Evolutionary conservation across 2,329 filamentous ascomycete genomes (phyloP), one percentile per base, ranked within the genome.

Genomic region (Aureobasidium musti): DNA sequence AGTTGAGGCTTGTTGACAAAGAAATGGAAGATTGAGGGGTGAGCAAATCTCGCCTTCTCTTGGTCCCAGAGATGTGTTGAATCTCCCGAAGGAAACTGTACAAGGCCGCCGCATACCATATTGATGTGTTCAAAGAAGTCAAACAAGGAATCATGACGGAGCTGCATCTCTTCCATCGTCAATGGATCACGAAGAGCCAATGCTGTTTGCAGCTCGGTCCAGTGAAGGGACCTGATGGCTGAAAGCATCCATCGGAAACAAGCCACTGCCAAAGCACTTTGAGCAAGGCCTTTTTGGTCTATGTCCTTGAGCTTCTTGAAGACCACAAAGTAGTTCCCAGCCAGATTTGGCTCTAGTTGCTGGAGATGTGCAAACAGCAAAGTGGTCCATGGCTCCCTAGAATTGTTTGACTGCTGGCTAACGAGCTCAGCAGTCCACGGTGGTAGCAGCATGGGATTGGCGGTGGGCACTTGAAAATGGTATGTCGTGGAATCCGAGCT

Each of bases 201-300:
- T 6, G 52, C 52, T 2, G 8, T 7, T 26, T 54, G 30, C 5
- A 54, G 19, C 19, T 54, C 52, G 8, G 11, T 13, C 52, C 52
- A 54, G 21, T 21, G 28, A 2, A 54, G 2, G 6, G 19, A n/a
- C 19, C 52, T 35, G 7, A 13, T 14, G 11, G 52, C 52, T 2
- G 52, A 35, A 11, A 54, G 30, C 1, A 54, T 21, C 52, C 52
- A 54, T 54, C 52, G 30, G 13, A 54, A 54, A 23, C 52, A 54
- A 3, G 30, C 30, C 5, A 54, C 17, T 1, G 52, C 52, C 30
- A 54, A 7, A 10, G 5, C 7, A 21, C 19, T 54, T 33, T 54
- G 52, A 1, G 5, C 8, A 10, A 33, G 28, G 19, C 21, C 17
- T 5, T 54, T 54, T 21, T 23, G 30, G 10, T n/a, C 6, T 23